Base-by-base conservation (phyloP, 164 flowering plant species). In the Cinnamomum micranthum region DNA sequence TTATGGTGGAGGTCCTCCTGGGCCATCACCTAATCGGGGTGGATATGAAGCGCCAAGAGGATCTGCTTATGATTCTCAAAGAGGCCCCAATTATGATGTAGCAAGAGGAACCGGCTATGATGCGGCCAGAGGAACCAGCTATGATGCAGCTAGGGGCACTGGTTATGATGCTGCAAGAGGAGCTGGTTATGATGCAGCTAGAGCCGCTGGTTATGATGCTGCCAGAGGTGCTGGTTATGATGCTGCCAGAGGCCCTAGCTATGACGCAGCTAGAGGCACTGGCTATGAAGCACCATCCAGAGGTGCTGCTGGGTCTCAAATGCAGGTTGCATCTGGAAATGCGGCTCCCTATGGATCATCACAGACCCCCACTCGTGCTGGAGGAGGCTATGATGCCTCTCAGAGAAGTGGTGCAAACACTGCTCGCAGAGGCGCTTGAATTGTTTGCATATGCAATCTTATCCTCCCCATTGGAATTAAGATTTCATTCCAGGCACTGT, bases 361-460 rank as follows among this genome's bases (percentile, higher is more conserved):
- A 23, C 69, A 67, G 50, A 52, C 74, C 2, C 74, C 74, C 10
- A 71, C 64, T 71, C 74, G 74, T 19, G 66, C 74, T 58, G 74
- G 22, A 51, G 69, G 75, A 13, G 69, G 55, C 14, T 33, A 73
- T 41, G 19, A 67, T 9, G 33, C 25, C 13, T 55, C 68, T 15
- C 41, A 51, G 17, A 19, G 75, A 50, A 20, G n/a, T 55, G 60
- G 19, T 41, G 11, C 47, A 55, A 55, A 55, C n/a, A 55, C 60
- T 55, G 5, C 60, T 14, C 60, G 60, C 60, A 55, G 60, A 55
- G 60, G 60, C n/a, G 20, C 60, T 55, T 55, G 60, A 55, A 13
- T 55, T 14, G 60, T 55, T 55, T 55, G 60, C 60, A 55, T 55
- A 15, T 17, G 60, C 60, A 3, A 20, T 55, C 47, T 55, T 55